phyloP scores from a whole-genome alignment of 2,329 filamentous ascomycete genomes.

The Penicillium sp. region DNA sequence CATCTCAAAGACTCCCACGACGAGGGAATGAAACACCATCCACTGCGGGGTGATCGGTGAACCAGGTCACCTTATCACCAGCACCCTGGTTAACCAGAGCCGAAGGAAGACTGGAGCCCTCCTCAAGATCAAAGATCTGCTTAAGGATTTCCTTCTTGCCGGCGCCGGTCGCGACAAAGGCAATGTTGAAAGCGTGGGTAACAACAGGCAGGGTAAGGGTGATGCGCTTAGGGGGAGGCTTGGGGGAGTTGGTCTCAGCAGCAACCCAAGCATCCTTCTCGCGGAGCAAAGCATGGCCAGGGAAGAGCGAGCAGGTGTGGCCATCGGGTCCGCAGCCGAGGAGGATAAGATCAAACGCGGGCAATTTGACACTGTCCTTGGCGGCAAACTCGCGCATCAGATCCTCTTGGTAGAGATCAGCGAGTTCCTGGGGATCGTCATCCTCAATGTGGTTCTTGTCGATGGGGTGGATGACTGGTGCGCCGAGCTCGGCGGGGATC shows the following conservation, averaged over 20 bases:
- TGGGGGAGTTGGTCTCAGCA: slow-evolving; percentile 87
- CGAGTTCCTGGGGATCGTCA: slow-evolving; percentile 84
- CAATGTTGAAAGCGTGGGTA: slow-evolving; percentile 79
- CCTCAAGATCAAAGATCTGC: slow-evolving; percentile 80
- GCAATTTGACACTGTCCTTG: slow-evolving; percentile 89
- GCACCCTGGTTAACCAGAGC: slow-evolving; percentile 81
- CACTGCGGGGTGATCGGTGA: slow-evolving; percentile 81
- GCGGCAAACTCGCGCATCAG: slow-evolving; percentile 84
- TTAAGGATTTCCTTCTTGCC: slow-evolving; percentile 92
- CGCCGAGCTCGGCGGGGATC: slow-evolving; percentile 66
- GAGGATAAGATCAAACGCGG: slow-evolving; percentile 91
- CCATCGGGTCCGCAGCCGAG: slow-evolving; percentile 94
- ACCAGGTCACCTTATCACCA: slow-evolving; percentile 91
- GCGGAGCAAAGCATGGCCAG: slow-evolving; percentile 79
- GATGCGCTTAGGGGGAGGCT: slow-evolving; percentile 87
- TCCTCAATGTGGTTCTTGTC: slow-evolving; percentile 67
- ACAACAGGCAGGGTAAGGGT: slow-evolving; percentile 91
- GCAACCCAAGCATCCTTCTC: slow-evolving; percentile 91
- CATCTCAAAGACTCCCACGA: slow-evolving; percentile 61
- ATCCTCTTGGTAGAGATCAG: slow-evolving; percentile 87
- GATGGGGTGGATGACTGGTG: slow-evolving; percentile 77
- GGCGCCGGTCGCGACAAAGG: slow-evolving; percentile 84
- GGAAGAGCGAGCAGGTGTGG: slow-evolving; percentile 96
- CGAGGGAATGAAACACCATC: slow-evolving; percentile 82
- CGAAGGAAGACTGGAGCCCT: slow-evolving; percentile 73